A percentile compares a stretch with the other conserved stretches of the same genome.
These are phyloP conservation scores for Hydnum rufescens DNA, from an alignment of 768 basidiomycete species.

Conservation along the genomic window DNA sequence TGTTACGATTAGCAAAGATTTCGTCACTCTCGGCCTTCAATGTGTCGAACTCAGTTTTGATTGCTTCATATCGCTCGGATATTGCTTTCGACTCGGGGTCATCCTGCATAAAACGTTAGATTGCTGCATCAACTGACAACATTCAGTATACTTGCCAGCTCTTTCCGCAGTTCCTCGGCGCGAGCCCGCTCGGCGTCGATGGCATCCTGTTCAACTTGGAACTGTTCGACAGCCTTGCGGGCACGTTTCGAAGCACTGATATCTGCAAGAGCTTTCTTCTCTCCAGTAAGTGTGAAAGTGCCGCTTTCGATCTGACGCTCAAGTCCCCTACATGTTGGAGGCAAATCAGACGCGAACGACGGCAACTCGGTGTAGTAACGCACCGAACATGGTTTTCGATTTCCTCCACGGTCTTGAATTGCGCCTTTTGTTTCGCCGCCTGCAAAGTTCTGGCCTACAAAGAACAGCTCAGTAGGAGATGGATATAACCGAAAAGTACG, in stretches of 20 bases:
- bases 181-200: slow-evolving; percentile 60
- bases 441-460: slow-evolving; percentile 70
- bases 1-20: slow-evolving; percentile 55
- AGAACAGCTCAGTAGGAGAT: slow-evolving; percentile 5
- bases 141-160: slow-evolving; percentile 23
- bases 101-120: slow-evolving; percentile 25
- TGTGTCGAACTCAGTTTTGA: slow-evolving; percentile 70
- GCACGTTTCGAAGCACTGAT: slow-evolving; percentile 54
- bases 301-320: slow-evolving; percentile 89
- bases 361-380: slow-evolving; percentile 15
- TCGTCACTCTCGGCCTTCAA: slow-evolving; percentile 77
- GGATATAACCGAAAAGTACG: background rate
- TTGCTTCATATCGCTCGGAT: slow-evolving; percentile 58
- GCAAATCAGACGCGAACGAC: background rate
- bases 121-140: background rate
- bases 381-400: slow-evolving; percentile 77
- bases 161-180: slow-evolving; percentile 61
- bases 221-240: slow-evolving; percentile 58
- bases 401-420: slow-evolving; percentile 67
- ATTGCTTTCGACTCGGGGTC: slow-evolving; percentile 75
- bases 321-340: slow-evolving; percentile 34
- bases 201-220: slow-evolving; percentile 55
- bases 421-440: slow-evolving; percentile 51
- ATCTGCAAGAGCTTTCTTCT: slow-evolving; percentile 87
- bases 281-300: slow-evolving; percentile 76